These are phyloP conservation scores for Crucihimalaya himalaica DNA, from an alignment of 345 rosid genomes.

Conservation along the genomic window DNA sequence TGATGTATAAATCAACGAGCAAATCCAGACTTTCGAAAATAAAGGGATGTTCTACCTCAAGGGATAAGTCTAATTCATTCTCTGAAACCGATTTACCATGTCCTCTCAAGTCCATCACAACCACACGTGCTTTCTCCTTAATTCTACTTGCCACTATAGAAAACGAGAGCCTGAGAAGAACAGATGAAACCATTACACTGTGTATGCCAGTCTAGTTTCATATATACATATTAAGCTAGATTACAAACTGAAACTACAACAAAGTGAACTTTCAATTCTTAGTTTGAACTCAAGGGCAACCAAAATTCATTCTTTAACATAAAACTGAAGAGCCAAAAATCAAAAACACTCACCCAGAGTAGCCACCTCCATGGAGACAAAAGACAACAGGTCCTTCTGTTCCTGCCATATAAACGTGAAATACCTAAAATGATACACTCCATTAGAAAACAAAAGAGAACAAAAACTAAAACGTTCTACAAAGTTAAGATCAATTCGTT, in stretches of 20 bases:
- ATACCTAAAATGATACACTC: constrained; percentile 59
- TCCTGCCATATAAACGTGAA: constrained; percentile 92
- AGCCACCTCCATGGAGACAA: constrained; percentile 96
- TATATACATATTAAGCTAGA: not conserved
- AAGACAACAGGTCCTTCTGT: constrained; percentile 85
- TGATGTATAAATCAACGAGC: not conserved
- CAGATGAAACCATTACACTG: not conserved
- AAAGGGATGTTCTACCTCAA: constrained; percentile 54
- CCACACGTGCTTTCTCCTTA: constrained; percentile 87
- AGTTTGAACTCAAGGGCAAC: not conserved
- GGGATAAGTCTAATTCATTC: constrained; percentile 82
- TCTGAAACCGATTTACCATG: constrained; percentile 84
- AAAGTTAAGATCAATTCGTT: not conserved
- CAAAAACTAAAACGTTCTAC: not conserved
- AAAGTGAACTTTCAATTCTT: not conserved
- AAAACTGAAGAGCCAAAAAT: not conserved
- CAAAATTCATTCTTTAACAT: not conserved
- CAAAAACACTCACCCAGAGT: constrained; percentile 68
- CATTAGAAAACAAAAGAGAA: constrained; percentile 25
- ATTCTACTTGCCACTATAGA: constrained; percentile 70
- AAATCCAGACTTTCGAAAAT: not conserved
- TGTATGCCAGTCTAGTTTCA: not conserved
- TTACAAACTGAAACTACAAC: not conserved
- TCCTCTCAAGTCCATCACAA: constrained; percentile 94
- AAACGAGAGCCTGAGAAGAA: constrained; percentile 76